Evolutionary conservation across 1,284 basidiomycete species (phyloP).

Genomic region (Cerrena zonata): DNA sequence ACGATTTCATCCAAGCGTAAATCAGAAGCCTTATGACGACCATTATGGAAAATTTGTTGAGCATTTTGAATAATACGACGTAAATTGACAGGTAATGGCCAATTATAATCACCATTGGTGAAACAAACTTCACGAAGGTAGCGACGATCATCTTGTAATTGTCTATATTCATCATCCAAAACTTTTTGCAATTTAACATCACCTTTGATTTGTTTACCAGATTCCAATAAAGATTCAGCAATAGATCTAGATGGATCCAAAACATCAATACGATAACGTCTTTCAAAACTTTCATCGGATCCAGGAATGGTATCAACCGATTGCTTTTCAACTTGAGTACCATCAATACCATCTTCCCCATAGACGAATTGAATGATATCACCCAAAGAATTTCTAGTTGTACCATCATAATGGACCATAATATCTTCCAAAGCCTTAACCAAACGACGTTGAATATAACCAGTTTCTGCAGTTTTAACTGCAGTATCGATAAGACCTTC

Average conservation of each 20-base stretch:
- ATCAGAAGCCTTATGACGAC: constrained; percentile 88
- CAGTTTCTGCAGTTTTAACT: constrained; percentile 99
- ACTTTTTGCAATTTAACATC: constrained; percentile 83
- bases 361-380: constrained; percentile 96
- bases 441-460: constrained; percentile 96
- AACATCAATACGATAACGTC: constrained; percentile 89
- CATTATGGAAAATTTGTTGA: constrained; percentile 95
- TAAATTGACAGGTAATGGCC: constrained; percentile 89
- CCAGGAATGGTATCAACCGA: constrained; percentile 84
- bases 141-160: constrained; percentile 72
- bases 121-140: constrained; percentile 82
- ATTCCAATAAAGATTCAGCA: constrained; percentile 76
- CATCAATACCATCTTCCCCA: constrained; percentile 98
- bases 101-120: constrained; percentile 72
- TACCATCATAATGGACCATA: constrained; percentile 96
- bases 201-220: constrained; percentile 89
- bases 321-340: constrained; percentile 94
- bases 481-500: constrained; percentile 99
- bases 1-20: constrained; percentile 86
- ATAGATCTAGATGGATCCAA: constrained; percentile 77
- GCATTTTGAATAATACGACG: constrained; percentile 94
- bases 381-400: constrained; percentile 92
- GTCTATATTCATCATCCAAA: constrained; percentile 83
- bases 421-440: constrained; percentile 98
- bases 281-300: constrained; percentile 80